A percentile compares a stretch with the other conserved stretches of the same genome.
Conservation (phyloP, 805 yeast genomes). For the Yarrowia phangngaensis region DNA sequence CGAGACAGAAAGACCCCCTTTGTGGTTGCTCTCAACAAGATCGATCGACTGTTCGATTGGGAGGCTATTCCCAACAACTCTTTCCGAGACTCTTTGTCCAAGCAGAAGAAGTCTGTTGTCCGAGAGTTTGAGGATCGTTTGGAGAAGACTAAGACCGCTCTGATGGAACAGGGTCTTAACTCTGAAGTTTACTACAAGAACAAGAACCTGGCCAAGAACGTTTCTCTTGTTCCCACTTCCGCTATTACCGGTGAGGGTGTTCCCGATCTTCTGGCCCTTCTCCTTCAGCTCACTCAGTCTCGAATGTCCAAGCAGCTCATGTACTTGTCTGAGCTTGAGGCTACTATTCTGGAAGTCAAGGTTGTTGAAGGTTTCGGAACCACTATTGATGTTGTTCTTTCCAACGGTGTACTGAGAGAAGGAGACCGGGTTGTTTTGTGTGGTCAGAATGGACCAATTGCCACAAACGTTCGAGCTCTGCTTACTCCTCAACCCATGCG, state of each 20-base stretch:
- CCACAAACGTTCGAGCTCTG: slow-evolving; percentile 90
- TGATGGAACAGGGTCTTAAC: slow-evolving; percentile 97
- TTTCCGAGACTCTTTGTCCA: slow-evolving; percentile 86
- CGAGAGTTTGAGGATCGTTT: slow-evolving; percentile 87
- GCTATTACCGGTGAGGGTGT: slow-evolving; percentile 99
- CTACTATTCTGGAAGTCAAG: slow-evolving; percentile 57
- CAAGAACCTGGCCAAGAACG: slow-evolving; percentile 87
- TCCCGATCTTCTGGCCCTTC: slow-evolving; percentile 94
- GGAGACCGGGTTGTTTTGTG: slow-evolving; percentile 95
- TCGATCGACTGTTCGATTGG: slow-evolving; percentile 98
- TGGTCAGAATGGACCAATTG: slow-evolving; percentile 98
- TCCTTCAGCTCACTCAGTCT: slow-evolving; percentile 93
- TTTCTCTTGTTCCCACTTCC: slow-evolving; percentile 95
- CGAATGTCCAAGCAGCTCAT: slow-evolving; percentile 98
- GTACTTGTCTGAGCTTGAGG: slow-evolving; percentile 91
- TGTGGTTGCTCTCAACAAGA: slow-evolving; percentile 93
- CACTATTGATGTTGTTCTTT: slow-evolving; percentile 93
- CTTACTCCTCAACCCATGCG: slow-evolving; percentile 97
- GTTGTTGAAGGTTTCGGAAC: slow-evolving; percentile 48
- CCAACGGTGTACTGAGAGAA: slow-evolving; percentile 93
- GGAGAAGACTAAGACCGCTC: slow-evolving; percentile 77
- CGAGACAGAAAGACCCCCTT: slow-evolving; percentile 98
- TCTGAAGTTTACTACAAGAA: slow-evolving; percentile 95
- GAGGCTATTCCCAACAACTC: slow-evolving; percentile 83
- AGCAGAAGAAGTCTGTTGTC: slow-evolving; percentile 80